These are phyloP conservation scores for Hymenotorrendiella dingleyae DNA, from an alignment of 2,329 filamentous ascomycete genomes.

Conservation along the genomic window DNA sequence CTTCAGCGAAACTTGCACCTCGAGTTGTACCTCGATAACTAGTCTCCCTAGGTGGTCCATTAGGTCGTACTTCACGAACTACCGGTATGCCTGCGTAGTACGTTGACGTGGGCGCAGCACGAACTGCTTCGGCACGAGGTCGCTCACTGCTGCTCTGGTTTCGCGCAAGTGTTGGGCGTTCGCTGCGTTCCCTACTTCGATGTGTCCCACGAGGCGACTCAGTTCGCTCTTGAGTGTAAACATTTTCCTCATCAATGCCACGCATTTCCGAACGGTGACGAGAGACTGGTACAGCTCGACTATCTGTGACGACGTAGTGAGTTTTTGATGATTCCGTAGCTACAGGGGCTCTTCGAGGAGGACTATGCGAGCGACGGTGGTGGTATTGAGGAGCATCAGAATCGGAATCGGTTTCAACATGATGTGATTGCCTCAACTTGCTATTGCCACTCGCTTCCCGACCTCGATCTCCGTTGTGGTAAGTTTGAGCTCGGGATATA, in stretches of 20 bases:
- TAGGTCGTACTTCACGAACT: conserved; percentile 10
- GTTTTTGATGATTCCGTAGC: conserved; percentile 14
- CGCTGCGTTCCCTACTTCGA: conserved; percentile 6
- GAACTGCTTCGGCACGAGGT: conserved; percentile 1
- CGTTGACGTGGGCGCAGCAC: conserved; percentile 6
- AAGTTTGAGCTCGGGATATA: conserved; percentile 27
- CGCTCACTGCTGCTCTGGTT: conserved; percentile 4
- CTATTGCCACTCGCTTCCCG: conserved; percentile 18
- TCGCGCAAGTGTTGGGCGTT: conserved; percentile 14
- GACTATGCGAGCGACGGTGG: conserved; percentile 18
- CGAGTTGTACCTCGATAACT: conserved; percentile 9
- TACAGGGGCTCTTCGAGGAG: conserved; percentile 7
- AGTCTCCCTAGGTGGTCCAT: conserved; percentile 14
- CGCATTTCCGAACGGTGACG: conserved; percentile 18
- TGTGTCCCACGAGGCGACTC: conserved; percentile 18
- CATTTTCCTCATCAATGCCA: conserved; percentile 12
- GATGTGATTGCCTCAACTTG: conserved; percentile 17
- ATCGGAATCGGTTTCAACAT: conserved; percentile 17
- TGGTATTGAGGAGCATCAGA: conserved; percentile 3
- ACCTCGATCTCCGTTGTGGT: conserved; percentile 15
- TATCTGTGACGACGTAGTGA: conserved; percentile 23
- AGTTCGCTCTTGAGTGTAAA: conserved; percentile 19
- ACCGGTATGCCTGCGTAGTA: conserved; percentile 16
- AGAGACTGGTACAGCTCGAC: conserved; percentile 17
- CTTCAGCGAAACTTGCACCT: conserved; percentile 7